Base-by-base conservation (phyloP, 768 basidiomycete species). In the Coprinopsis sp. region DNA sequence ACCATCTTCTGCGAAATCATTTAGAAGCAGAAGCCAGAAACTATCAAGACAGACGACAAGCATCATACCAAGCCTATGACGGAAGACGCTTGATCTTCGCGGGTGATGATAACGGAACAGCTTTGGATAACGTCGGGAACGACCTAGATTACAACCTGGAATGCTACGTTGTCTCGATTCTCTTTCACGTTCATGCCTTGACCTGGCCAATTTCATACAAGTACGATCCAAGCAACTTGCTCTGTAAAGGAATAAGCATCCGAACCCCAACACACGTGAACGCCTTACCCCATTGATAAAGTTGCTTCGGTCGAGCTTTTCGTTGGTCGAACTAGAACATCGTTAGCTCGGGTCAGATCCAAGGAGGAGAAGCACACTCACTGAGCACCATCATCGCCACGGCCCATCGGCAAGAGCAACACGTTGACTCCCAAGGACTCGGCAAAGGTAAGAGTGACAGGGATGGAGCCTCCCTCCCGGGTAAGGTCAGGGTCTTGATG, bases 321-420 rank as follows among this genome's bases (percentile, higher is more conserved):
- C 95, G 63, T 95, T 94, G 10, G 88, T 92, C 42, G 88, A 91
- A 66, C 89, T 90, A 51, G 2, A 46, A 46, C 27, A 30, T 40
- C 29, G 28, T 37, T 21, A 39, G 13, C 30, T 22, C 10, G 36
- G 22, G 10, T 24, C 33, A 19, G 14, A 6, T 2, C 18, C 37
- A 31, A 18, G 24, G 13, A 25, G 21, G 19, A 29, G 23, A 22
- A 6, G 21, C 18, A 13, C 18, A 79, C 87, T 53, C 59, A 91
- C 85, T 92, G 91, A 33, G 91, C 89, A 55, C 94, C 95, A 53
- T 98, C 95, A 58, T 97, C 92, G 2, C 90, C 89, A 40, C 94
- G 75, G 2, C 92, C 92, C 84, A 95, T 94, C 1, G 93, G 95
- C 23, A 97, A 72, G 16, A 97, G 69, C 47, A 94, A 63, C 7